Evolutionary conservation across 2,329 filamentous ascomycete genomes (phyloP), one percentile per base, ranked within the genome.

Genomic region (Chaetoscypha palmicola): DNA sequence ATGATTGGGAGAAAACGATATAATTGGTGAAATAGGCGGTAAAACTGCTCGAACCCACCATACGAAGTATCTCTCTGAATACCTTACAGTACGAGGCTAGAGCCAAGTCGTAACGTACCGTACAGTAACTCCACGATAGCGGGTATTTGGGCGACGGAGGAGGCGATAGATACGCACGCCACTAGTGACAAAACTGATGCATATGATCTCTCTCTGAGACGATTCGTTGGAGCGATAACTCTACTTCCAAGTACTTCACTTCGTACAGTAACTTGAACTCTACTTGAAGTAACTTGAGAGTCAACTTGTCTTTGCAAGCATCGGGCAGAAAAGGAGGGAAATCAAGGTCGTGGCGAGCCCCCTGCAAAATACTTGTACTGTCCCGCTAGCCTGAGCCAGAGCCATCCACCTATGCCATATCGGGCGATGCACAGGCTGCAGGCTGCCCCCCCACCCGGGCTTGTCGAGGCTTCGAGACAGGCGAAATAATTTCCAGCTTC

Each of bases 401-500:
- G 38, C 31, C n/a, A n/a, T n/a, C n/a, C n/a, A n/a, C n/a, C n/a
- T n/a, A n/a, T n/a, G n/a, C n/a, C n/a, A n/a, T n/a, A n/a, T n/a
- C n/a, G n/a, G n/a, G n/a, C n/a, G n/a, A n/a, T n/a, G 26, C 38
- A 39, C 16, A 17, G 26, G 14, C 14, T 31, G 5, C 26, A 20
- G 28, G 17, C 38, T n/a, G 28, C 24, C 24, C 38, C 16, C 23
- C 28, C 14, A 23, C 31, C 43, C 39, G 41, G 43, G 46, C 48
- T 41, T 48, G 22, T 47, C 35, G 40, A 45, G 40, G 20, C 26
- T 46, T 50, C 40, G 45, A 52, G 47, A 48, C 47, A 42, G 33
- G 40, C 40, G 32, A 49, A 43, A 46, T 49, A 48, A 52, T 50
- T 52, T 51, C 41, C 20, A 38, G 41, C 38, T 16, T 9, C n/a